These are phyloP conservation scores for Teratosphaeria gauchensis DNA, from an alignment of 2,329 filamentous ascomycete species.

Conservation along the genomic window DNA sequence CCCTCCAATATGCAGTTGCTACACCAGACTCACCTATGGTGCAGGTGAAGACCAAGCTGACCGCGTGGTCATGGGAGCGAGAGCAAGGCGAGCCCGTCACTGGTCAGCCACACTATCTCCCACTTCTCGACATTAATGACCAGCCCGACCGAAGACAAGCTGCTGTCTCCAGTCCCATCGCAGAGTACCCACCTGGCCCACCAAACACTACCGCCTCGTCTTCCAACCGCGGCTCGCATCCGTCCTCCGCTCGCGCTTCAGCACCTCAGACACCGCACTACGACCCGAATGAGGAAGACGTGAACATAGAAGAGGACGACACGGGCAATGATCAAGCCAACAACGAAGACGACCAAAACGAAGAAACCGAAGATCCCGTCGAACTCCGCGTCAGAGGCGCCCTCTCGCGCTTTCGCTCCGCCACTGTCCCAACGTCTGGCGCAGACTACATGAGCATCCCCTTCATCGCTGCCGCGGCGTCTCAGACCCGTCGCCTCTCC, in stretches of 20 bases:
- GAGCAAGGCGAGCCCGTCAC: slow-evolving; percentile 7
- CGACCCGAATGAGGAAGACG: background rate
- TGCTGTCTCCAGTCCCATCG: background rate
- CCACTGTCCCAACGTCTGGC: background rate
- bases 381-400: slow-evolving; percentile 4
- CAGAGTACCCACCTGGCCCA: slow-evolving; percentile 12
- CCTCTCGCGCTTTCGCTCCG: slow-evolving; percentile 1
- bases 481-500: slow-evolving; percentile 8
- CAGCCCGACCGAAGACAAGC: background rate
- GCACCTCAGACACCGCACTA: slow-evolving; percentile 6
- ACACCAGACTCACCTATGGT: slow-evolving; percentile 8
- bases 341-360: background rate
- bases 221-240: slow-evolving; percentile 8
- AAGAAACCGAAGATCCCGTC: slow-evolving; percentile 1
- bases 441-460: slow-evolving; percentile 3
- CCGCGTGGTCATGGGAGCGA: slow-evolving; percentile 16
- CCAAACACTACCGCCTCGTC: slow-evolving; percentile 18
- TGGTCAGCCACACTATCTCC: slow-evolving; percentile 5
- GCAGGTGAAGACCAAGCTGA: slow-evolving; percentile 16
- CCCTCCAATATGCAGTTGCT: background rate
- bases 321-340: background rate
- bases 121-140: slow-evolving; percentile 8
- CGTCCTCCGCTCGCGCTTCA: slow-evolving; percentile 1
- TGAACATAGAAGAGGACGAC: background rate
- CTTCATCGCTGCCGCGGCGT: background rate